These are phyloP conservation scores for Globisporangium yorkense DNA, from an alignment of 352 stramenopile species.

Conservation along the genomic window DNA sequence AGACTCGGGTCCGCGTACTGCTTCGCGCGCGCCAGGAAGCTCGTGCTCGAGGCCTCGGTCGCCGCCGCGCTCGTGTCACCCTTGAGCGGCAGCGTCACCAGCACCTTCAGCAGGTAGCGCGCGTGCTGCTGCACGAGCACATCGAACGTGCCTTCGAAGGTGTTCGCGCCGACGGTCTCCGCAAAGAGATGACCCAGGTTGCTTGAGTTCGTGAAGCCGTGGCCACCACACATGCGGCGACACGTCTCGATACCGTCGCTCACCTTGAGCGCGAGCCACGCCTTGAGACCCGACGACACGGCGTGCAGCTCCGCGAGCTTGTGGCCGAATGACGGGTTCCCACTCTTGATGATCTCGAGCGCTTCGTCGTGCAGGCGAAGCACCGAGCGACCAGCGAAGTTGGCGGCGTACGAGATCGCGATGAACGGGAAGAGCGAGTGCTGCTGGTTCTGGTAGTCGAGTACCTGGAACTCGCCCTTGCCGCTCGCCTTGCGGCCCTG, in stretches of 20 bases:
- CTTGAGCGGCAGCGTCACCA: background rate
- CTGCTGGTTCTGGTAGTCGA: constrained; percentile 95
- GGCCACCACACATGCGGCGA: constrained; percentile 22
- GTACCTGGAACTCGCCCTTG: constrained; percentile 80
- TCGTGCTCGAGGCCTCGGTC: constrained; percentile 6
- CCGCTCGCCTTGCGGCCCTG: constrained; percentile 77
- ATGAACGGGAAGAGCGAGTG: constrained; percentile 57
- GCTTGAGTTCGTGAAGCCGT: constrained; percentile 14
- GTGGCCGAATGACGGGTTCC: constrained; percentile 13
- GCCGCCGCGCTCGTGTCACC: constrained; percentile 5
- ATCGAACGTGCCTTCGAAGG: constrained; percentile 67
- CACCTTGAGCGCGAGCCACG: constrained; percentile 28
- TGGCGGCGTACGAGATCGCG: constrained; percentile 35
- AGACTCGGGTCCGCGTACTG: background rate
- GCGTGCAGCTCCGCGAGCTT: constrained; percentile 31
- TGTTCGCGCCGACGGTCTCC: constrained; percentile 39
- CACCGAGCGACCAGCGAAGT: constrained; percentile 21
- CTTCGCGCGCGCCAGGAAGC: background rate
- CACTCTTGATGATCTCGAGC: background rate
- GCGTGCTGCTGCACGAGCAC: constrained; percentile 66
- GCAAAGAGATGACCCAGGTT: constrained; percentile 21
- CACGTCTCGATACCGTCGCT: constrained; percentile 27
- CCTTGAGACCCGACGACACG: constrained; percentile 34
- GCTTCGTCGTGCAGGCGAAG: constrained; percentile 19
- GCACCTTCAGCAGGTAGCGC: constrained; percentile 46